Evolutionary conservation across 768 basidiomycete genomes (phyloP), one percentile per base, ranked within the genome.

Genomic region (Pleurotus eryngii): DNA sequence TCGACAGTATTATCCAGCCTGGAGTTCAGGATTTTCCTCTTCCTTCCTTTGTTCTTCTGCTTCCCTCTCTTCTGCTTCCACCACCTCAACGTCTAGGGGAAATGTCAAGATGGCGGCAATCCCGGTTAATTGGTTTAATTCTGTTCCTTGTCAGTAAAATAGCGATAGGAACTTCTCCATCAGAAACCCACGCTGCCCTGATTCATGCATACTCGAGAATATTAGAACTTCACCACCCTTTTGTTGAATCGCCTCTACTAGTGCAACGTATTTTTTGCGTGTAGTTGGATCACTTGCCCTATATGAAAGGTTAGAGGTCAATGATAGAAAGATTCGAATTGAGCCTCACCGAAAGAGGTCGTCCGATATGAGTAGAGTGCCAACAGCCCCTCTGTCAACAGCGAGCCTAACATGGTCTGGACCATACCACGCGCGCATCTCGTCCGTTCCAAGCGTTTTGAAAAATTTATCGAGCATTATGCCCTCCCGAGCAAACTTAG

Each of bases 161-260:
- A 47, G 57, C 5, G 30, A 35, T 3, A 11, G 30, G 1, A 35
- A 47, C 30, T 14, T 53, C 12, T 42, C 58, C 12, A 45, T 38
- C 46, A n/a, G 37, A 46, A 35, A 76, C 91, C 66, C 67, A 96
- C 95, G 95, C 80, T 98, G 95, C 12, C 97, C 97, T 18, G 92
- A 93, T 73, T 99, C 97, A 68, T 99, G 97, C 97, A 99, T 98
- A 65, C 95, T 98, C 3, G 96, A 98, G 72, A 98, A 99, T 61
- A 98, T 95, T 17, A 98, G 78, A 4, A 95, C 95, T 67, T 98
- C 95, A 22, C 87, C 96, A 22, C 95, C 93, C 61, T 90, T 92
- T 46, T 85, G 80, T 63, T 89, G 86, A 14, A 98, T 94, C 37
- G 83, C 85, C 70, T 99, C 96, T 0, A 96, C 94, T 37, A 98